Evolutionary conservation across 208 protist species (phyloP).

Genomic region (Leishmania tropica): DNA sequence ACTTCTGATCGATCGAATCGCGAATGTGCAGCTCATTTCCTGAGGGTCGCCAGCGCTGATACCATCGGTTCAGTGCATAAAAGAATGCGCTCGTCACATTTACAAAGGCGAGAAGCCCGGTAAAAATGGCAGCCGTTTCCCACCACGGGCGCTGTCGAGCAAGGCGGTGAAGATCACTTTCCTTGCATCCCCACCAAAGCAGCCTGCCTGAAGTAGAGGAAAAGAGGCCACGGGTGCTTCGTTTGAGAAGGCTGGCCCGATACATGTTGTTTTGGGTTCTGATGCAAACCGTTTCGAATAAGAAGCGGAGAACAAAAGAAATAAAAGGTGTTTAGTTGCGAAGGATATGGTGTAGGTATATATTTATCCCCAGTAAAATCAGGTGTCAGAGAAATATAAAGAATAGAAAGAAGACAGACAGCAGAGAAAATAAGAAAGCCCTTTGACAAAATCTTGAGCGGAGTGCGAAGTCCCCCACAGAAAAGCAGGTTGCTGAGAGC

Average conservation of each 20-base stretch:
- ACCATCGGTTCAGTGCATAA: constrained; percentile 73
- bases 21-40: constrained; percentile 72
- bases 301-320: background rate
- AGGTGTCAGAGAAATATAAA: background rate
- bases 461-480: background rate
- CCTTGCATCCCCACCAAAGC: constrained; percentile 69
- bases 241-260: constrained; percentile 22
- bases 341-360: background rate
- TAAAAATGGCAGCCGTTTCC: constrained; percentile 73
- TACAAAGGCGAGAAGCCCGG: constrained; percentile 71
- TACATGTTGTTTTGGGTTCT: constrained; percentile 15
- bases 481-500: background rate
- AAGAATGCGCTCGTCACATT: constrained; percentile 55
- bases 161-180: constrained; percentile 65
- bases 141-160: constrained; percentile 87
- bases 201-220: constrained; percentile 15
- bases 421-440: background rate
- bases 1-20: constrained; percentile 57
- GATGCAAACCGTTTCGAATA: background rate
- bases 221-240: constrained; percentile 17
- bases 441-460: background rate
- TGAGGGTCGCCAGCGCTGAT: constrained; percentile 68
- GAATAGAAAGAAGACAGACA: background rate
- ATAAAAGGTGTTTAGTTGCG: background rate
- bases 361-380: no score